Evolutionary conservation across 106 monocot genomes (phyloP).

Genomic region (Hemerocallis citrina): DNA sequence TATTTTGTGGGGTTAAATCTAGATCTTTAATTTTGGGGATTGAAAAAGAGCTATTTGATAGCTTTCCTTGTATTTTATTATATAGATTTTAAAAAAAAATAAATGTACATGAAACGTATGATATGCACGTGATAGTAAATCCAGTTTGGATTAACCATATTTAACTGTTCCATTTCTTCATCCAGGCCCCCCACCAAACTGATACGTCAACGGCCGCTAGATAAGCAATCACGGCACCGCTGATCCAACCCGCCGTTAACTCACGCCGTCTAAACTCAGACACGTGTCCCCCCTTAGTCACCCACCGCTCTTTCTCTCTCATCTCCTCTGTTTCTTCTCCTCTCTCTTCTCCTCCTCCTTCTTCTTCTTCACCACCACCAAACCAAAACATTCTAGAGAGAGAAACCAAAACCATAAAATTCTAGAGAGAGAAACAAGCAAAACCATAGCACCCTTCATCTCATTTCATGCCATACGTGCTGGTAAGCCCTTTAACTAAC

Average conservation of each 20-base stretch:
- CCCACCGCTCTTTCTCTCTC: background rate
- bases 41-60: too few relatives aligned
- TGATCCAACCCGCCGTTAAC: background rate
- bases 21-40: too few relatives aligned
- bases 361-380: background rate
- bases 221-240: background rate
- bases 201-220: background rate
- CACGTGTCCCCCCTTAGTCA: conserved; percentile 3
- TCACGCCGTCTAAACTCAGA: background rate
- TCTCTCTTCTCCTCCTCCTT: background rate
- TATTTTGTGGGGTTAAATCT: too few relatives aligned
- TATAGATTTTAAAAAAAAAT: too few relatives aligned
- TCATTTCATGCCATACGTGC: conserved; percentile 4
- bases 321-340: too few relatives aligned
- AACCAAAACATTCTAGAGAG: background rate
- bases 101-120: too few relatives aligned
- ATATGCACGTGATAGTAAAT: too few relatives aligned
- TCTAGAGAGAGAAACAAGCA: background rate
- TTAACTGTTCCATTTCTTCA: too few relatives aligned
- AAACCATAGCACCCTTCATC: background rate
- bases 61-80: too few relatives aligned
- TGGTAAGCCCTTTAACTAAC: too few relatives aligned
- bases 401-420: background rate
- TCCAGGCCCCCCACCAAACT: background rate
- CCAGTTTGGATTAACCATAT: too few relatives aligned